Base-by-base conservation (phyloP, 768 basidiomycete genomes). In the Clavaria fumosa region DNA sequence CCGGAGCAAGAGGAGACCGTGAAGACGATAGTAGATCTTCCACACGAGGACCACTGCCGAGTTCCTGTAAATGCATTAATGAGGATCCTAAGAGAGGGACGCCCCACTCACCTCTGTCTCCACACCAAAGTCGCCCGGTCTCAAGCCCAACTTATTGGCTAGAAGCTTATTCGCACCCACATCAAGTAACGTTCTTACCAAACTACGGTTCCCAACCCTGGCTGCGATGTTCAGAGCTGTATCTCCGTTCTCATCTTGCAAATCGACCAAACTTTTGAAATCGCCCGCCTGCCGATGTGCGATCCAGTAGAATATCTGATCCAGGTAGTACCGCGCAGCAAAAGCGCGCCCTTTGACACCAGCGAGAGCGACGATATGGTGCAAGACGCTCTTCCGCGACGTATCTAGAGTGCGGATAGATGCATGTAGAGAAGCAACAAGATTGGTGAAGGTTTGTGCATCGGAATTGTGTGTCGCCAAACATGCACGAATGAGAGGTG, bases 191-290 rank as follows among this genome's bases (percentile, higher is more conserved):
- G 86, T 78, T 48, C 80, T 66, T 10, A 96, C 89, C 42, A 97
- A 54, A 43, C 79, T 78, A 43, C 81, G 66, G 54, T 89, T 95
- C 2, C 95, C 95, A 1, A 97, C 81, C 39, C 93, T 61, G 1
- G 93, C 91, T 10, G 93, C 88, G 48, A 97, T 84, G 59, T 95
- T 95, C 49, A 99, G 56, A 5, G 88, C 88, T 0, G 93, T 96
- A 52, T 99, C 95, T 0, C 93, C 95, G 53, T 96, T 80, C 46
- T 84, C 76, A 51, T 99, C 95, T 56, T 88, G 85, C 28, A 93
- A 61, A 55, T 97, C 88, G 7, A 97, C 77, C 35, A 96, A 58
- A 4, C 72, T 76, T 47, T 67, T 66, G 51, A 86, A 89, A 47
- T 80, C 75, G 1, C 78, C 81, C 5, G 67, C 70, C 47, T 88